phyloP scores from a whole-genome alignment of 192 early-diverging fungal species.

The Coemansia sp. region DNA sequence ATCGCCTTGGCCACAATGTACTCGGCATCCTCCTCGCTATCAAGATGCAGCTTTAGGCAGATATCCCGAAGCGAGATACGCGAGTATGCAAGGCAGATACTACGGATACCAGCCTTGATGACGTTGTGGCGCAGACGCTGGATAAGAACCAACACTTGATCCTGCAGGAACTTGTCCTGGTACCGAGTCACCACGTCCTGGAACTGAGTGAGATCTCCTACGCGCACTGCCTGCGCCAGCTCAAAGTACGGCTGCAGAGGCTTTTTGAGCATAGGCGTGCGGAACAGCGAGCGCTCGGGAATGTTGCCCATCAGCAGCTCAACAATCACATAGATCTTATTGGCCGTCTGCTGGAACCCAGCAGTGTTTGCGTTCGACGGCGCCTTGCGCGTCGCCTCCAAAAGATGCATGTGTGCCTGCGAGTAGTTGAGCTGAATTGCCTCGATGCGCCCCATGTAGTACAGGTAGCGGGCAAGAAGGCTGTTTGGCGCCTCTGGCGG shows the following conservation, averaged over 20 bases:
- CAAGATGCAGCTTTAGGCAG: constrained; percentile 93
- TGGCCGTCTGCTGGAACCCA: constrained; percentile 93
- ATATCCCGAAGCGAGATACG: constrained; percentile 94
- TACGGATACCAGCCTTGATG: constrained; percentile 97
- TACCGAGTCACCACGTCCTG: constrained; percentile 78
- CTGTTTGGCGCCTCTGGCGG: constrained; percentile 89
- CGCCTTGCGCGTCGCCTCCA: constrained; percentile 95
- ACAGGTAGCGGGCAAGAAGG: constrained; percentile 92
- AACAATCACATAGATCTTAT: constrained; percentile 96
- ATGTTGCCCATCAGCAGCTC: constrained; percentile 99
- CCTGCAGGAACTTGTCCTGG: constrained; percentile 71
- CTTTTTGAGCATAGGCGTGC: constrained; percentile 79
- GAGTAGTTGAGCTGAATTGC: constrained; percentile 99
- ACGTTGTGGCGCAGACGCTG: constrained; percentile 97
- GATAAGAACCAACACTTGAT: constrained; percentile 89
- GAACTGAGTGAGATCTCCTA: constrained; percentile 93
- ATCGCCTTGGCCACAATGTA: constrained; percentile 99
- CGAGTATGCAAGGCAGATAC: constrained; percentile 95
- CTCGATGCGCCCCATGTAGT: constrained; percentile 94
- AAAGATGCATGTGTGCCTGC: constrained; percentile 76
- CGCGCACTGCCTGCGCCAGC: constrained; percentile 93
- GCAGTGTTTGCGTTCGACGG: constrained; percentile 80
- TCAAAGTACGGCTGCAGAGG: constrained; percentile 89
- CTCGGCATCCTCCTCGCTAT: constrained; percentile 98
- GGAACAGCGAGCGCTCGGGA: constrained; percentile 91